Base-by-base conservation (phyloP, 108 stramenopile species). In the Cylindrotheca fusiformis region DNA sequence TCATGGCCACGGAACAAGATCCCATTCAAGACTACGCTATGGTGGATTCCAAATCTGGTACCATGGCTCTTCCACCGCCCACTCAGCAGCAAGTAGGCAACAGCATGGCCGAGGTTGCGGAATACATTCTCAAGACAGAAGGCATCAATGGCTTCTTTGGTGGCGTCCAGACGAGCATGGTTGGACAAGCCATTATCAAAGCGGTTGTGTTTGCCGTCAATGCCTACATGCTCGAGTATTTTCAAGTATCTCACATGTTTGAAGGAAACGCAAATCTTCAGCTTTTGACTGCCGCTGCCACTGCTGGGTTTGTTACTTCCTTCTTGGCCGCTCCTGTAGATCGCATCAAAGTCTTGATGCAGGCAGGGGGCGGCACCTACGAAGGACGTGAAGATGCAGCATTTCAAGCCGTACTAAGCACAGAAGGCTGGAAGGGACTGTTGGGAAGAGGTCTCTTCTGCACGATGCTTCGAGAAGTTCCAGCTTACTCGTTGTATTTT, bases 131-230 rank as follows among this genome's bases (percentile, higher is more conserved):
- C 58, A 56, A 33, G n/a, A 65, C 52, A 24, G 65, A 72, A 51
- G 84, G 81, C 29, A 20, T 77, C 8, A 23, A 3, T 10, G 81
- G 84, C 26, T 85, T 86, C 60, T 86, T 77, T 69, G 74, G 65
- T n/a, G 86, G 86, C 4, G 80, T 83, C 22, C 61, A 60, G 14
- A 63, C 64, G 28, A 60, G 20, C 58, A 83, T 87, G 80, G 57
- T 82, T 44, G 86, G 86, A 32, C 80, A 83, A 67, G 86, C 82
- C 14, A 55, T 84, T 14, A 83, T 84, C 49, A 87, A 87, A 72
- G 75, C 80, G 17, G 68, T 79, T 25, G 80, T 78, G 25, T 87
- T 87, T 63, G 51, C 77, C 50, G 71, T 74, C 26, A 87, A 87
- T 67, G 78, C 77, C 25, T 32, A 31, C 19, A 28, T 55, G 32